Base-by-base conservation (phyloP, 2,329 filamentous ascomycete genomes). In the Penicillium crustosum region DNA sequence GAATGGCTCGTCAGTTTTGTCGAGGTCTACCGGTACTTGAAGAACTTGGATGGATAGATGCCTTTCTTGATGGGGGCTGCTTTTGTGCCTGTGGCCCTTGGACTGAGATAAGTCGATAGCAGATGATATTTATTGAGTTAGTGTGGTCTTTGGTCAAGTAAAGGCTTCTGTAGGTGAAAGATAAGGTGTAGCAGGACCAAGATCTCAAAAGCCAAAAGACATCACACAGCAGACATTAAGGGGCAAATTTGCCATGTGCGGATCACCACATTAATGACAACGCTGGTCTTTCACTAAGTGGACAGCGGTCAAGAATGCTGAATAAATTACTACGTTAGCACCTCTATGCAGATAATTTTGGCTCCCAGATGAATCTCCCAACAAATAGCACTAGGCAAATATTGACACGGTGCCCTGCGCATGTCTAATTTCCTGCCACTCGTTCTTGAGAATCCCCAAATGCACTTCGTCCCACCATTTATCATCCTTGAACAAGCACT, bases 1-100 rank as follows among this genome's bases (percentile, higher is more conserved):
- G n/a, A 57, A 48, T 66, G 64, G 64, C 42, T 66, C 17, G 52
- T 57, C 47, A 51, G 53, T 4, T 67, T 66, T 53, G 43, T 61
- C 39, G 45, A 31, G 29, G 49, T 61, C 2, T 61, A 59, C 39
- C 55, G 61, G 10, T 58, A 55, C 41, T 38, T 60, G 9, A 38
- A 53, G 21, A 33, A 21, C 23, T 33, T 39, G 23, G 31, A 48
- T 19, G 10, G 1, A 6, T 31, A 50, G 25, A 31, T 4, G 19
- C 12, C 5, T 15, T 19, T 44, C 17, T 44, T 17, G 17, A 19
- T n/a, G 10, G 10, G 17, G 2, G 8, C n/a, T 19, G 27, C 5
- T 39, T 49, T 13, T 1, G 9, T 29, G 1, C 15, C 21, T 25
- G 15, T 13, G 9, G 13, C 4, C 13, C 41, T 25, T 17, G 27